Base-by-base conservation (phyloP, 2,329 filamentous ascomycete species). In the Lachnellula willkommii region DNA sequence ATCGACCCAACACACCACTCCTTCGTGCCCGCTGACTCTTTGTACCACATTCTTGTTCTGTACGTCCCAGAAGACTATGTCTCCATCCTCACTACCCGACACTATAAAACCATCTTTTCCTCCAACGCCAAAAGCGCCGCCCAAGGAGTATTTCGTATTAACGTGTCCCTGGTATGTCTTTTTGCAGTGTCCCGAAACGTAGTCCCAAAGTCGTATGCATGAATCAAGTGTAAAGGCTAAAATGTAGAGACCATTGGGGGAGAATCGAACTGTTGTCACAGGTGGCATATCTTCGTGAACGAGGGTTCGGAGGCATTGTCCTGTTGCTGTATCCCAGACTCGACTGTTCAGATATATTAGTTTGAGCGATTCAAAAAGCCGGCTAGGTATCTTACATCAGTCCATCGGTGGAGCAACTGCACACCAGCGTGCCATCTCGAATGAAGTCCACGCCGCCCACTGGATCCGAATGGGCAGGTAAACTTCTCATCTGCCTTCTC, bases 111-210 rank as follows among this genome's bases (percentile, higher is more conserved):
- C 65, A 66, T 73, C 45, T 73, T 65, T 52, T 0, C 77, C 76
- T 60, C 87, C 86, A 1, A 82, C 79, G 12, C 90, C 92, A 68
- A 97, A 96, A 42, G 87, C 87, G 4, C 91, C 90, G 2, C 83
- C 83, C n/a, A 97, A 79, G 62, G 90, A 93, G 72, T 88, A 97
- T 59, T 86, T 86, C 53, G 83, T 79, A 70, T 99, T 99, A 53
- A 77, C 75, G 68, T 97, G 94, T 0, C 94, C 94, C 70, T 96
- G 91, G 72, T 97, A 99, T 14, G 94, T 99, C 78, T 99, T 99
- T 67, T 96, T 87, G 64, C 94, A 94, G 28, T 85, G 84, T 7
- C 93, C 93, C 39, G 90, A 84, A 8, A 95, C 88, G 69, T 97
- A 99, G 71, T 96, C 89, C 94, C 94, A 99, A 22, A 99, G 77